Evolutionary conservation across 495 filamentous ascomycete genomes (phyloP).

Genomic region (Aspergillus sclerotiicarbonarius): DNA sequence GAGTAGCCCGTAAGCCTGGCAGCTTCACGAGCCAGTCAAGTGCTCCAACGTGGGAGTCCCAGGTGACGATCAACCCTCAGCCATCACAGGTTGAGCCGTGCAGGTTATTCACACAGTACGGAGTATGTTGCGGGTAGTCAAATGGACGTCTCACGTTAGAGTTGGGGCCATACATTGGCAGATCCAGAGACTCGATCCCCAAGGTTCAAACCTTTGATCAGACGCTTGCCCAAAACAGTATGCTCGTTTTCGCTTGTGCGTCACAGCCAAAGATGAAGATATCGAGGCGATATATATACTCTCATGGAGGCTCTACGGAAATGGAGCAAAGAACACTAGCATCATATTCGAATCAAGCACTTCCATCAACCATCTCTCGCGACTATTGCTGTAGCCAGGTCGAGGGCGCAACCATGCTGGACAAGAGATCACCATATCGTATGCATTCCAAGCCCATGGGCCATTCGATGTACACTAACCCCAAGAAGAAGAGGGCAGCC

Average conservation of each 20-base stretch:
- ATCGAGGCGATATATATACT: background rate
- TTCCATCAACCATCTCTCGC: background rate
- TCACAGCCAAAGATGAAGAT: background rate
- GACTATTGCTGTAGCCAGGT: background rate
- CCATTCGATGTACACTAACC: constrained; percentile 10
- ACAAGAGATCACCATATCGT: constrained; percentile 21
- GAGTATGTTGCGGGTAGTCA: too few relatives aligned
- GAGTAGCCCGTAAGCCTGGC: too few relatives aligned
- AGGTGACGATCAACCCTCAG: too few relatives aligned
- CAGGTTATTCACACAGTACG: too few relatives aligned
- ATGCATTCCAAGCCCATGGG: background rate
- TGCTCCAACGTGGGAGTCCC: too few relatives aligned
- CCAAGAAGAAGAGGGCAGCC: constrained; percentile 44
- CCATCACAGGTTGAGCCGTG: too few relatives aligned
- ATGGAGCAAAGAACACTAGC: background rate
- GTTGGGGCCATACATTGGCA: background rate
- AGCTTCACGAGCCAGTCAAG: too few relatives aligned
- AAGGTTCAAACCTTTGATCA: background rate
- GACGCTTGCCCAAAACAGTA: background rate
- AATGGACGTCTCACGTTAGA: background rate
- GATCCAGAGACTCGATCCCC: background rate
- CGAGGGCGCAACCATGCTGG: constrained; percentile 8
- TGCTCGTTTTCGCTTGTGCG: constrained; percentile 6
- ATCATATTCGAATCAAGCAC: too few relatives aligned
- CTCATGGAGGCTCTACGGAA: background rate